phyloP scores from a whole-genome alignment of 257 asterid genomes.

The Gardenia jasminoides region DNA sequence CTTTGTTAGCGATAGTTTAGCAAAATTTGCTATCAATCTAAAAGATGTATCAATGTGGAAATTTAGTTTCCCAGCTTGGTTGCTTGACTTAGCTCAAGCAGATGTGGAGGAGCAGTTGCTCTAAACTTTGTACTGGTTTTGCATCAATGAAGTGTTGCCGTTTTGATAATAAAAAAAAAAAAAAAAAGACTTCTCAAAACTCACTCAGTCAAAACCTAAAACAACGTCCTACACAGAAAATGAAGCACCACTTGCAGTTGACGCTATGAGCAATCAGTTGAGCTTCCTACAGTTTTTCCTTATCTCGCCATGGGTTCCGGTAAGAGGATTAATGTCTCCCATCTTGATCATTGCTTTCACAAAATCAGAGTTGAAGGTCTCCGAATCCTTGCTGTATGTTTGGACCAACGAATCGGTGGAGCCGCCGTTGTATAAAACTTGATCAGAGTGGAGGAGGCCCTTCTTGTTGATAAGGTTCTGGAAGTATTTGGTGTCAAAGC shows the following conservation, averaged over 20 bases:
- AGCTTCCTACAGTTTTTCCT: conserved; percentile 33
- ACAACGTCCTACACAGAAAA: too few species aligned
- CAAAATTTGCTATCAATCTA: too few species aligned
- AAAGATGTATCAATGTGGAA: too few species aligned
- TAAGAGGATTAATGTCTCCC: conserved; percentile 45
- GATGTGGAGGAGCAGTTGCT: too few species aligned
- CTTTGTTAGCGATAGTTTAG: too few species aligned
- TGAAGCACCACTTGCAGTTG: neutral
- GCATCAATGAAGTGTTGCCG: too few species aligned
- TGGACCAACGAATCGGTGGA: conserved; percentile 30
- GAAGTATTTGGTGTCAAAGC: conserved; percentile 38
- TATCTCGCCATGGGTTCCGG: conserved; percentile 43
- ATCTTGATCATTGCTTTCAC: conserved; percentile 46
- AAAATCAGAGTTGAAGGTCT: conserved; percentile 30
- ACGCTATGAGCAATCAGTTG: conserved; percentile 3
- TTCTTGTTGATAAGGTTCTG: conserved; percentile 23
- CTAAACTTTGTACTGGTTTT: too few species aligned
- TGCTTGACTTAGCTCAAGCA: too few species aligned
- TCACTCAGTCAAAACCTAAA: too few species aligned
- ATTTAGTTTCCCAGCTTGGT: too few species aligned
- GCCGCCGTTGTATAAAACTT: conserved; percentile 32
- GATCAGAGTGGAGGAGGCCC: conserved; percentile 50
- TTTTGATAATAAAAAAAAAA: too few species aligned
- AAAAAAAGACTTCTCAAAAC: too few species aligned
- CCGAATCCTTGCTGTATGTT: conserved; percentile 30